phyloP scores from a whole-genome alignment of 2,329 filamentous ascomycete species.

The Fusarium agapanthi region DNA sequence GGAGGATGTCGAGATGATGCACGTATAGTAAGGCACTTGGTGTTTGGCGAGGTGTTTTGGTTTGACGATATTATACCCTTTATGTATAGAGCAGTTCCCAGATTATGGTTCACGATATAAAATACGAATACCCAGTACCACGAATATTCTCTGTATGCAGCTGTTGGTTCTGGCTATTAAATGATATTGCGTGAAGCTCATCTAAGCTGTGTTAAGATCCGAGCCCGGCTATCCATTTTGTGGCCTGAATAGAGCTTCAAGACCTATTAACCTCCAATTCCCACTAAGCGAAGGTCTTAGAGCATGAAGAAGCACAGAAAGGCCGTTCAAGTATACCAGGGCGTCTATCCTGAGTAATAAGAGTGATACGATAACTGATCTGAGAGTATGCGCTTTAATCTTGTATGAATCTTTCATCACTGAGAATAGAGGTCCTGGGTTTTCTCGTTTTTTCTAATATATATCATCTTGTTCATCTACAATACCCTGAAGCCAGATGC shows the following conservation, averaged over 20 bases:
- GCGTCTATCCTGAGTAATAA: neutral
- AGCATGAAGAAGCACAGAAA: neutral
- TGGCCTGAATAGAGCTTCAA: neutral
- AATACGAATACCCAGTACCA: neutral
- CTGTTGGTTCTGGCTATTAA: neutral
- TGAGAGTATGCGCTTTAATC: neutral
- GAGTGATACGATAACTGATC: neutral
- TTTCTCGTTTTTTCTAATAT: neutral
- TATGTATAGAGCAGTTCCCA: conserved; percentile 1
- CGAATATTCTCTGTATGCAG: neutral
- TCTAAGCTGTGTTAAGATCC: neutral
- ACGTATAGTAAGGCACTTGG: neutral
- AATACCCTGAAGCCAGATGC: neutral
- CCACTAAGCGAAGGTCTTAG: neutral
- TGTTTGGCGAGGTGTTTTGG: neutral
- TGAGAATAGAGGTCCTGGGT: neutral
- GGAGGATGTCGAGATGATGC: conserved; percentile 23
- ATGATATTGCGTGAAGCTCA: neutral
- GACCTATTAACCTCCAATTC: too few relatives aligned
- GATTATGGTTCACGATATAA: conserved; percentile 10
- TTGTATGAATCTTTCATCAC: neutral
- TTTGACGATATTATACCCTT: conserved; percentile 27
- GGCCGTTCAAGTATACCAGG: neutral
- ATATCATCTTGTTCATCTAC: neutral
- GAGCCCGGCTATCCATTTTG: neutral